These are phyloP conservation scores for Elaphomyces granulatus DNA, from an alignment of 495 filamentous ascomycete species.

Conservation along the genomic window DNA sequence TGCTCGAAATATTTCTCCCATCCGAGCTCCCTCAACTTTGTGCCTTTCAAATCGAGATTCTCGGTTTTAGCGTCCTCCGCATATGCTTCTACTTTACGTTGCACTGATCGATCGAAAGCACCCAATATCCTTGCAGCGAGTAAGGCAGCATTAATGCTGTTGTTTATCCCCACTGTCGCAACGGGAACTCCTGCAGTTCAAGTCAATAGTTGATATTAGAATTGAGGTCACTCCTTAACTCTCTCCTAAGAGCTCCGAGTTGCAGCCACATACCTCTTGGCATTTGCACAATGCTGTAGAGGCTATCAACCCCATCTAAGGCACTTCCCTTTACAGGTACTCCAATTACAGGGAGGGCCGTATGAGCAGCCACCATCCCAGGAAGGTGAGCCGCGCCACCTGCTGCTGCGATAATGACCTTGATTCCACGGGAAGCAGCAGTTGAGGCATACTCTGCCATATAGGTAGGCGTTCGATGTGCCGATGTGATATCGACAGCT, in stretches of 20 bases:
- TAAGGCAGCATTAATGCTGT: slow-evolving; percentile 82
- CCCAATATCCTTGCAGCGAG: slow-evolving; percentile 79
- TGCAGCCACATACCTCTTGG: slow-evolving; percentile 42
- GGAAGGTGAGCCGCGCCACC: slow-evolving; percentile 87
- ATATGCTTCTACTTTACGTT: slow-evolving; percentile 52
- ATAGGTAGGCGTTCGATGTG: slow-evolving; percentile 74
- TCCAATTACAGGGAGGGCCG: slow-evolving; percentile 82
- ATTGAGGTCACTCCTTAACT: too few relatives aligned
- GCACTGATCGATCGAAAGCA: slow-evolving; percentile 40
- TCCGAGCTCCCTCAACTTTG: slow-evolving; percentile 40
- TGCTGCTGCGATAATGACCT: slow-evolving; percentile 89
- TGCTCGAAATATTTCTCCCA: slow-evolving; percentile 55
- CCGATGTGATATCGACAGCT: slow-evolving; percentile 75
- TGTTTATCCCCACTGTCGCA: slow-evolving; percentile 85
- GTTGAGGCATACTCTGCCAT: slow-evolving; percentile 65
- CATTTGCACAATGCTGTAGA: slow-evolving; percentile 91
- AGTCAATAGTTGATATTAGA: slow-evolving; percentile 7
- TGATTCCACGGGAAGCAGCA: slow-evolving; percentile 55
- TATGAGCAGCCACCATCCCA: slow-evolving; percentile 80
- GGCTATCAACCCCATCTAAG: slow-evolving; percentile 76
- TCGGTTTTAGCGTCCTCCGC: slow-evolving; percentile 52
- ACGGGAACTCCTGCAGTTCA: slow-evolving; percentile 54
- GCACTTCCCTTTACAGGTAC: slow-evolving; percentile 79
- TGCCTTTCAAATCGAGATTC: slow-evolving; percentile 41
- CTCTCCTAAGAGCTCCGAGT: slow-evolving; percentile 1